Evolutionary conservation across 23 red algal genomes (phyloP).

Genomic region (Gracilaria gracilis): DNA sequence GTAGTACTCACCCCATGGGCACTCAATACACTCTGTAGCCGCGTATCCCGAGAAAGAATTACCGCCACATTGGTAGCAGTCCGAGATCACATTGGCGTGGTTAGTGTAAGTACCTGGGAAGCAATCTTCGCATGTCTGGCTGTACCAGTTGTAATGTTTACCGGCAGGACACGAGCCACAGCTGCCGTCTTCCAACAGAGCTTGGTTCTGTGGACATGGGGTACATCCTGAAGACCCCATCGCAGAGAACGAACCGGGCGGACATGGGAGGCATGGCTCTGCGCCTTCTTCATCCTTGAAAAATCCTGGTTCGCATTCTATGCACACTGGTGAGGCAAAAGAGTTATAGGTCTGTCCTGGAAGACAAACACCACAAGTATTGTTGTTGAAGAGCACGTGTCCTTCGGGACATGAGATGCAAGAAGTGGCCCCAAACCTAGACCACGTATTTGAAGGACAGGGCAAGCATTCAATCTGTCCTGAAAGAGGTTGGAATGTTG

Average conservation of each 20-base stretch:
- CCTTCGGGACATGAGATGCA: not conserved
- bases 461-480: not conserved
- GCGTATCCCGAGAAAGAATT: not conserved
- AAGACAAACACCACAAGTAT: not conserved
- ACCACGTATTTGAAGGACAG: not conserved
- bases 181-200: not conserved
- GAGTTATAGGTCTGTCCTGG: not conserved
- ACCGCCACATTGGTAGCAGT: not conserved
- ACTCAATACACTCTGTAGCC: not conserved
- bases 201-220: not conserved
- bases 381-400: not conserved
- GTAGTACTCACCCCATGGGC: not conserved
- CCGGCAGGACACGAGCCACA: not conserved
- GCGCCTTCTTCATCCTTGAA: not conserved
- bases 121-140: not conserved
- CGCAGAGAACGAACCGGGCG: not conserved
- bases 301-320: not conserved
- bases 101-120: not conserved
- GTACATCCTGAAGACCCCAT: not conserved
- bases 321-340: not conserved
- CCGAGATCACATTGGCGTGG: not conserved
- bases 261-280: not conserved
- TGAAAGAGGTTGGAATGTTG: not conserved
- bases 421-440: not conserved
- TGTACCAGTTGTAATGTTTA: not conserved